Conservation (phyloP, 1,139 yeast species). For the Suhomyces choctaworum region DNA sequence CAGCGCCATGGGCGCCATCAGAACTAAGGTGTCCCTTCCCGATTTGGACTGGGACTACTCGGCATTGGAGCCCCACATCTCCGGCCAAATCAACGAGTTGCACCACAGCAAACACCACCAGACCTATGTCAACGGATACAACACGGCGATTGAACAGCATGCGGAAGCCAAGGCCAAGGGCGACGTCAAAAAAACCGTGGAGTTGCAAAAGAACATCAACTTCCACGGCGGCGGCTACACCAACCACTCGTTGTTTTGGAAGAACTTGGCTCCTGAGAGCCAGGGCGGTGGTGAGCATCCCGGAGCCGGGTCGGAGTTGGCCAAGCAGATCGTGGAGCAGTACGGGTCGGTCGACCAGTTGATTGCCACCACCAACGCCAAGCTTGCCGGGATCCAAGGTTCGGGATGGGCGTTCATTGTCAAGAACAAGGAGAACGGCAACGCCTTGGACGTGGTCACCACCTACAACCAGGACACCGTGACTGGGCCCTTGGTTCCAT, state of each 20-base stretch:
- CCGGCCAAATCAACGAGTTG: slow-evolving; percentile 42
- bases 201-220: slow-evolving; percentile 40
- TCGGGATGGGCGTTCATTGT: slow-evolving; percentile 53
- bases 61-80: slow-evolving; percentile 46
- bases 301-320: slow-evolving; percentile 31
- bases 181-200: slow-evolving; percentile 39
- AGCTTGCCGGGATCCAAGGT: slow-evolving; percentile 49
- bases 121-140: slow-evolving; percentile 44
- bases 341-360: slow-evolving; percentile 45
- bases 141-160: slow-evolving; percentile 39
- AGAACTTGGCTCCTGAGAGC: slow-evolving; percentile 42
- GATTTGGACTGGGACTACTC: slow-evolving; percentile 44
- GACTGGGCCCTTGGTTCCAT: slow-evolving; percentile 41
- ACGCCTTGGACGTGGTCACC: slow-evolving; percentile 41
- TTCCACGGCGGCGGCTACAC: slow-evolving; percentile 50
- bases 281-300: slow-evolving; percentile 47
- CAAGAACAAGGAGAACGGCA: slow-evolving; percentile 43
- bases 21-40: slow-evolving; percentile 69
- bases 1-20: slow-evolving; percentile 32
- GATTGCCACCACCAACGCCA: slow-evolving; percentile 38
- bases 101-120: slow-evolving; percentile 48
- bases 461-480: slow-evolving; percentile 51
- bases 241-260: slow-evolving; percentile 48
- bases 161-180: slow-evolving; percentile 38
- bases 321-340: slow-evolving; percentile 36